Conservation (phyloP, 345 rosid species). For the Populus deltoides region DNA sequence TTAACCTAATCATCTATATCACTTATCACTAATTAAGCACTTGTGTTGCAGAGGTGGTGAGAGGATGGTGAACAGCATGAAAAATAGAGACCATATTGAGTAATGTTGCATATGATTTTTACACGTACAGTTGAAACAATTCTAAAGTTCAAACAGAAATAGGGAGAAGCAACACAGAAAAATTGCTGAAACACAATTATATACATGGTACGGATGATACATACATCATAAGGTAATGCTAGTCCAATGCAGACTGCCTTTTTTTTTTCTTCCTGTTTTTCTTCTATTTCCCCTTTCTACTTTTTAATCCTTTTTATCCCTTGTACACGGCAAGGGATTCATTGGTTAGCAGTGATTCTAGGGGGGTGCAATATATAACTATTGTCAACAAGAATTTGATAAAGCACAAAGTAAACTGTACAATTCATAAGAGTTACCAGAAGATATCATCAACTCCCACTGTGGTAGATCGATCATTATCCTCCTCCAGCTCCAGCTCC, state of each 20-base stretch:
- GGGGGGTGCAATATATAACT: constrained; percentile 4
- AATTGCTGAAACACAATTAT: background rate
- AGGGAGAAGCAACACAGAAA: background rate
- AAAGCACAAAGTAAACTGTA: constrained; percentile 43
- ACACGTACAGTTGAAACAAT: background rate
- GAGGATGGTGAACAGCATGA: background rate
- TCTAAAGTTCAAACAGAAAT: background rate
- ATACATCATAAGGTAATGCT: constrained; percentile 24
- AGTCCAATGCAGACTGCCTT: constrained; percentile 47
- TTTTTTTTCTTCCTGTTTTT: background rate
- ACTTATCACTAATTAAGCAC: background rate
- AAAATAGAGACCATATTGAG: background rate
- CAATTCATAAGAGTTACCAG: constrained; percentile 56
- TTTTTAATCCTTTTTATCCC: background rate
- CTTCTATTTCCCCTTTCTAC: background rate
- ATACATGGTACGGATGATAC: constrained; percentile 24
- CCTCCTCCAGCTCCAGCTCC: constrained; percentile 70
- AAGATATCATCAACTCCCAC: constrained; percentile 63
- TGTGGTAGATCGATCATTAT: constrained; percentile 38
- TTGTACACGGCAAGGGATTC: constrained; percentile 23
- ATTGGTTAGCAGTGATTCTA: background rate
- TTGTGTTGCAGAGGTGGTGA: background rate
- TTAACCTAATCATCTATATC: background rate
- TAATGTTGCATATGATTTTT: background rate
- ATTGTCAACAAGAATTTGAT: constrained; percentile 27